These are phyloP conservation scores for Theobroma grandiflorum DNA, from an alignment of 441 rosid genomes.

Conservation along the genomic window DNA sequence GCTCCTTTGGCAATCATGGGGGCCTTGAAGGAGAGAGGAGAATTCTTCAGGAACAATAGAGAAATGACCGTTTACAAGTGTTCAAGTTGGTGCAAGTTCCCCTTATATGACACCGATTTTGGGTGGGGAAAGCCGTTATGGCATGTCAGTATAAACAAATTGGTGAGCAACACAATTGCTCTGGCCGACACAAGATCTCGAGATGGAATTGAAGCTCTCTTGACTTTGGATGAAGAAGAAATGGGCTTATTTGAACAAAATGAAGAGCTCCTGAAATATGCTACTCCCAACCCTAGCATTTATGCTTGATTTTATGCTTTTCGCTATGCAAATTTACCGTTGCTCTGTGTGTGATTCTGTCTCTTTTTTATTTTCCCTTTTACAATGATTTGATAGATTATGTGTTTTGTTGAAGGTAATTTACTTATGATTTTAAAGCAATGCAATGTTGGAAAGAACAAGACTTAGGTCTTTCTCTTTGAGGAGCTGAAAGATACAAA, in stretches of 20 bases:
- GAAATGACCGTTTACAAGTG: constrained; percentile 23
- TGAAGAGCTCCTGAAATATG: constrained; percentile 30
- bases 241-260: constrained; percentile 28
- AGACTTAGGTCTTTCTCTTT: too few relatives aligned
- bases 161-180: constrained; percentile 21
- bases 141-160: constrained; percentile 20
- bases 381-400: not conserved
- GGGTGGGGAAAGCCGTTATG: constrained; percentile 40
- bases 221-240: constrained; percentile 34
- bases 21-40: constrained; percentile 17
- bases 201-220: constrained; percentile 29
- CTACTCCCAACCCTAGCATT: constrained; percentile 12
- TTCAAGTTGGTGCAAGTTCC: constrained; percentile 38
- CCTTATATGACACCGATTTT: constrained; percentile 37
- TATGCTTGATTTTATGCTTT: not conserved
- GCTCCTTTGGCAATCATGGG: constrained; percentile 20
- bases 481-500: too few relatives aligned
- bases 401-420: not conserved
- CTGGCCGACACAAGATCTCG: constrained; percentile 27
- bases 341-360: not conserved
- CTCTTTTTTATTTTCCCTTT: not conserved
- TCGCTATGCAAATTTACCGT: not conserved
- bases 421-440: too few relatives aligned
- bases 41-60: constrained; percentile 10
- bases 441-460: too few relatives aligned